Evolutionary conservation across 768 basidiomycete species (phyloP), one percentile per base, ranked within the genome.

Genomic region (Russula sp.): DNA sequence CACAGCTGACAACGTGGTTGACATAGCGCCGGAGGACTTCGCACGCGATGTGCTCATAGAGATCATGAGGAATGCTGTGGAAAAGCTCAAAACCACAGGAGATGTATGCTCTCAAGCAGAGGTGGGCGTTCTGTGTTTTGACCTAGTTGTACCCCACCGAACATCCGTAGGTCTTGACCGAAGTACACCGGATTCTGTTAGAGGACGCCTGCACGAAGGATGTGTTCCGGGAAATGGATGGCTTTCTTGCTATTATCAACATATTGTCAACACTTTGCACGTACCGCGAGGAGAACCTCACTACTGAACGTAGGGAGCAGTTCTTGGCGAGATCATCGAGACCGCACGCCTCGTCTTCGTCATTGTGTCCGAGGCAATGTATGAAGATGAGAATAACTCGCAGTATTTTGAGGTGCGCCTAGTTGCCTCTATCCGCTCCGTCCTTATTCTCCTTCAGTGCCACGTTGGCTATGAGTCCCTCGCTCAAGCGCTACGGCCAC

Each of bases 181-280:
- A 90, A 71, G 85, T 93, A 46, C 83, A 84, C 59, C 78, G 84
- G 18, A 83, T 88, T 26, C 79, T 92, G 79, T 77, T 79, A 18
- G 84, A 90, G 72, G 86, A 89, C 69, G 72, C 78, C 2, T 76
- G 73, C 49, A 88, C 88, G 13, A 89, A 87, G 72, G 85, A 87
- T 61, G 84, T 87, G 22, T 93, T 94, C 73, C 80, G 92, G 5
- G 89, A 92, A 70, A 77, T 88, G 70, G 92, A 93, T 65, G 92
- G 92, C 0, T 92, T 92, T 72, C 77, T 92, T 22, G 81, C 84
- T 11, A 76, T 92, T 36, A 84, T 92, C 75, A 89, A 84, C 69
- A 80, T 88, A 34, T 77, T 94, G 5, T 88, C 89, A 1, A 84
- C 83, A 0, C 74, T 88, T 0, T 73, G 80, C 58, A 76, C 77